Percentiles rank a stretch among this genome's conserved stretches.
Conservation (phyloP, 306 rosid genomes). For the Albizia julibrissin region DNA sequence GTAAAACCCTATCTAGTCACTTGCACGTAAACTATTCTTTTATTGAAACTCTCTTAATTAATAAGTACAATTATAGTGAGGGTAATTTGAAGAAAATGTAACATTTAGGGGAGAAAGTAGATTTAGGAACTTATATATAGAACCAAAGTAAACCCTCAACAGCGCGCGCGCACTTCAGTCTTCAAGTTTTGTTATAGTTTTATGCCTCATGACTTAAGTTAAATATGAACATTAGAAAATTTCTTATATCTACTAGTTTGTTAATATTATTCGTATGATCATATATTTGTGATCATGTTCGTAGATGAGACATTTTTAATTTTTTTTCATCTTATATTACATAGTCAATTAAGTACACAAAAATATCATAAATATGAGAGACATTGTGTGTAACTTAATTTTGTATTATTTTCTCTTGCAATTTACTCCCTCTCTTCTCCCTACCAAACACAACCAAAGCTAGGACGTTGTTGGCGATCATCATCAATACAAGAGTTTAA, state of each 20-base stretch:
- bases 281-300: background rate
- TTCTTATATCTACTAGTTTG: background rate
- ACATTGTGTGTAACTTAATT: background rate
- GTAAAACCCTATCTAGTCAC: too few species aligned
- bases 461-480: background rate
- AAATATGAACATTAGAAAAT: background rate
- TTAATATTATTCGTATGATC: background rate
- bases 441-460: background rate
- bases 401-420: background rate
- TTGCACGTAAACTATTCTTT: too few species aligned
- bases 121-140: too few species aligned
- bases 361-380: background rate
- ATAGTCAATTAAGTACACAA: background rate
- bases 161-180: too few species aligned
- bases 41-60: too few species aligned
- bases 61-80: too few species aligned
- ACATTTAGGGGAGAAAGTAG: too few species aligned
- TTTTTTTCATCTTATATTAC: background rate
- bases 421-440: background rate
- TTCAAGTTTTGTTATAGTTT: too few species aligned
- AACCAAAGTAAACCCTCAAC: too few species aligned
- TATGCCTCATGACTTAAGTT: background rate
- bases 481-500: background rate
- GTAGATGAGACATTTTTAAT: background rate
- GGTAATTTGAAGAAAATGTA: too few species aligned